phyloP scores from a whole-genome alignment of 306 rosid species.

The Castanospermum australe region DNA sequence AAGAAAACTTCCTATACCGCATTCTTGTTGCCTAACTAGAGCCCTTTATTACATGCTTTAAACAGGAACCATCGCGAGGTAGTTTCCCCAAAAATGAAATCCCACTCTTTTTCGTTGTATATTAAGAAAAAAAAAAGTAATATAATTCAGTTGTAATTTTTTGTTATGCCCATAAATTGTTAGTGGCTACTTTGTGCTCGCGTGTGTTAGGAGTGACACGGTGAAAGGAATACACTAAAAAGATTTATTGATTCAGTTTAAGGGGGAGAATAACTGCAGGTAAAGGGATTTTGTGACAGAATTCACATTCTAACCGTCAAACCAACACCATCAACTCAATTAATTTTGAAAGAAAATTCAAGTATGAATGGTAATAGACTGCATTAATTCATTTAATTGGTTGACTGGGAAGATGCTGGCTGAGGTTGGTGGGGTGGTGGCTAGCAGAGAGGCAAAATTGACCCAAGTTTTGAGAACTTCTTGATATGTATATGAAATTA shows the following conservation, averaged over 20 bases:
- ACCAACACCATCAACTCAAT: too few relatives aligned
- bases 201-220: neutral
- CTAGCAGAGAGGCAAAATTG: neutral
- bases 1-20: too few relatives aligned
- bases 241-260: too few relatives aligned
- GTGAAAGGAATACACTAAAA: neutral
- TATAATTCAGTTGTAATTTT: too few relatives aligned
- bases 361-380: neutral
- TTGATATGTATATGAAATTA: neutral
- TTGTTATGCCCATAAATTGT: neutral
- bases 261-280: too few relatives aligned
- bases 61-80: too few relatives aligned
- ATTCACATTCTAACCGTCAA: too few relatives aligned
- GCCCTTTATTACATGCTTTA: too few relatives aligned
- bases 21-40: too few relatives aligned
- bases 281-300: too few relatives aligned
- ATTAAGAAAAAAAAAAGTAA: too few relatives aligned
- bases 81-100: neutral
- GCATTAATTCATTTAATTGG: neutral
- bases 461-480: neutral
- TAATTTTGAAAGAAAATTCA: too few relatives aligned
- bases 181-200: neutral
- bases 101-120: neutral
- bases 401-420: neutral
- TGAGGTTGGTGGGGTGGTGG: neutral